phyloP scores from a whole-genome alignment of 257 asterid species.

The Jacaranda copaia region DNA sequence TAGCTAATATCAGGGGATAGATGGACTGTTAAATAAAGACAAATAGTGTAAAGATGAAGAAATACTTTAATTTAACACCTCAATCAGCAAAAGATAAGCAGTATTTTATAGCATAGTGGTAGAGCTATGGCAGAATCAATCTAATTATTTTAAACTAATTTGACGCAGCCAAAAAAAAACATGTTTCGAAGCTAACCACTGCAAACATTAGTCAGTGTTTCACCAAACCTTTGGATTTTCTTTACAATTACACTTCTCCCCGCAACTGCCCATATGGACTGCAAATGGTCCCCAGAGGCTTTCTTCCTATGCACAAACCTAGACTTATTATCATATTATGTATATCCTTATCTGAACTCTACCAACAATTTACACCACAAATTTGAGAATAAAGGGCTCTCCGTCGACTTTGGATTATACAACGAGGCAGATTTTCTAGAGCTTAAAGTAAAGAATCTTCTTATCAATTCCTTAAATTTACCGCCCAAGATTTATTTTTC shows the following conservation, averaged over 20 bases:
- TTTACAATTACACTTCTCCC: background rate
- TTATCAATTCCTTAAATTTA: background rate
- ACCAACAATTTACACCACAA: too few species aligned
- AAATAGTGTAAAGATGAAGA: slow-evolving; percentile 14
- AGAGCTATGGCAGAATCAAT: slow-evolving; percentile 12
- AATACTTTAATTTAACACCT: background rate
- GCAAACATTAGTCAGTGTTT: slow-evolving; percentile 4
- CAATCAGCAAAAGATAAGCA: slow-evolving; percentile 10
- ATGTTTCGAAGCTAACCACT: slow-evolving; percentile 23
- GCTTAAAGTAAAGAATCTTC: background rate
- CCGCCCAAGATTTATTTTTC: background rate
- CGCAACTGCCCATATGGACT: slow-evolving; percentile 3
- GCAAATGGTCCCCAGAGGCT: background rate
- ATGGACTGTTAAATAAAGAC: background rate
- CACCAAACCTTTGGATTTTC: slow-evolving; percentile 27
- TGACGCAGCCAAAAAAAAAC: slow-evolving; percentile 15
- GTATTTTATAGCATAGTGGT: slow-evolving; percentile 29
- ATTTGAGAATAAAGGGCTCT: background rate
- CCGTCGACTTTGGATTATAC: background rate
- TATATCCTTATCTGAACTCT: too few species aligned
- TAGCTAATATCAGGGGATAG: slow-evolving; percentile 8
- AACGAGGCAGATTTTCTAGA: background rate
- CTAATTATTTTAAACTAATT: slow-evolving; percentile 13
- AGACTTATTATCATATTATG: too few species aligned
- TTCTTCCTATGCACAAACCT: too few species aligned